Evolutionary conservation across 2,329 filamentous ascomycete genomes (phyloP).

Genomic region (Chaetomium globosum): DNA sequence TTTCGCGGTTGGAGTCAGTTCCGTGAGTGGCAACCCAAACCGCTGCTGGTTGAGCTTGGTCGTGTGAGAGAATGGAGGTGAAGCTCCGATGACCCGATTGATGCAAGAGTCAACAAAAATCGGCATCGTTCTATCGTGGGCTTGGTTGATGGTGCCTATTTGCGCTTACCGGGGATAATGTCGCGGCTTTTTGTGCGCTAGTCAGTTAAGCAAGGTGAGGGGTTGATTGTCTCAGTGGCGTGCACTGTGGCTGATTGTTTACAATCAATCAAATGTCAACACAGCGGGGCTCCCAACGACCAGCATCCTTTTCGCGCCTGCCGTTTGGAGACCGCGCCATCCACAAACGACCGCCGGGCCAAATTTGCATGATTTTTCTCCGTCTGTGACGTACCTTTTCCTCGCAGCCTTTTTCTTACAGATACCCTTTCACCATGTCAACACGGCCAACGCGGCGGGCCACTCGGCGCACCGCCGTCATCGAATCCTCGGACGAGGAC

Average conservation of each 20-base stretch:
- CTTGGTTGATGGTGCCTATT: background rate
- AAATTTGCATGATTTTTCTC: constrained; percentile 12
- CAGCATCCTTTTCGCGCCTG: constrained; percentile 20
- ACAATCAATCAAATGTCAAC: constrained; percentile 36
- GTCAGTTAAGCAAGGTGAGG: background rate
- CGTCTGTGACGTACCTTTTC: constrained; percentile 10
- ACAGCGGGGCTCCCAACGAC: constrained; percentile 31
- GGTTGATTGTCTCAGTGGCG: constrained; percentile 8
- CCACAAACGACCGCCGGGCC: constrained; percentile 5
- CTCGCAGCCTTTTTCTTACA: constrained; percentile 15
- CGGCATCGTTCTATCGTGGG: background rate
- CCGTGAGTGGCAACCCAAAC: background rate
- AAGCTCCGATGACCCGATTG: constrained; percentile 19
- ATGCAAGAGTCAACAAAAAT: constrained; percentile 14
- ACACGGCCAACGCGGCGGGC: constrained; percentile 51
- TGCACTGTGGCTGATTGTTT: constrained; percentile 34
- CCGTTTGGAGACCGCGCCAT: constrained; percentile 17
- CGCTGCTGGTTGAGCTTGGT: background rate
- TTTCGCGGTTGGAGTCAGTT: constrained; percentile 20
- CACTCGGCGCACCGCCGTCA: constrained; percentile 69
- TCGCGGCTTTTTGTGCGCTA: background rate
- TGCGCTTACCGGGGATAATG: background rate
- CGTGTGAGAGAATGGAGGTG: constrained; percentile 10
- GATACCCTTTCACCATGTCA: constrained; percentile 41
- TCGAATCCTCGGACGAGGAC: constrained; percentile 77